phyloP scores from a whole-genome alignment of 352 stramenopile genomes.

The Phytophthora litchii region DNA sequence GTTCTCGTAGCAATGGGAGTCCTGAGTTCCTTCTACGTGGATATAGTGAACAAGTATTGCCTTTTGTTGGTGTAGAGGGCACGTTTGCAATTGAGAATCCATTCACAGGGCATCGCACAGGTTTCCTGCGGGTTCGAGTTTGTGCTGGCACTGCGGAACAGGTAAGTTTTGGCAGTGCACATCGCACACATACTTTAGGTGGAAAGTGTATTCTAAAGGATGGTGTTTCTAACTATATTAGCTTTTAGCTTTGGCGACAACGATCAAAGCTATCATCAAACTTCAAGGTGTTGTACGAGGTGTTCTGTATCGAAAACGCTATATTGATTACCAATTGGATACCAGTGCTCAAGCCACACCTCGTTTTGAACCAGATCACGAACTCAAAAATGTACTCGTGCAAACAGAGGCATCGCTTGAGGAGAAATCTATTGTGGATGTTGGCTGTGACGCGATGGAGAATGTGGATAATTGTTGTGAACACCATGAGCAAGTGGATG shows the following conservation, averaged over 20 bases:
- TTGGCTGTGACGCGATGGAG: constrained; percentile 25
- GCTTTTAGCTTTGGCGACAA: constrained; percentile 13
- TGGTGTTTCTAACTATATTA: neutral
- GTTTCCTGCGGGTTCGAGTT: constrained; percentile 40
- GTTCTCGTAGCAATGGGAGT: neutral
- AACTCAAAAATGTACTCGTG: too few relatives aligned
- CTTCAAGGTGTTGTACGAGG: constrained; percentile 13
- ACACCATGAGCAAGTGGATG: too few relatives aligned
- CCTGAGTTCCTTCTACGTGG: neutral
- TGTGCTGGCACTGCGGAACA: constrained; percentile 63
- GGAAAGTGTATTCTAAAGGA: too few relatives aligned
- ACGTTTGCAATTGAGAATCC: constrained; percentile 49
- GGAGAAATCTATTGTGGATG: constrained; percentile 11
- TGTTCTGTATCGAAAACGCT: constrained; percentile 5
- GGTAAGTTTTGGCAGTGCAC: constrained; percentile 18
- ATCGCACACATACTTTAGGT: too few relatives aligned
- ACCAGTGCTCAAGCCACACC: too few relatives aligned
- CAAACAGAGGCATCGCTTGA: neutral
- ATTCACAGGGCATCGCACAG: constrained; percentile 41
- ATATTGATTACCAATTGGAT: neutral
- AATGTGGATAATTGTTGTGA: too few relatives aligned
- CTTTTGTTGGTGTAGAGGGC: constrained; percentile 40
- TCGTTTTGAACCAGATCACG: too few relatives aligned
- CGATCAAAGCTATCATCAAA: constrained; percentile 15
- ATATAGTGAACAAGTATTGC: constrained; percentile 13